Evolutionary conservation across 2,329 filamentous ascomycete species (phyloP).

Genomic region (Septoria linicola): DNA sequence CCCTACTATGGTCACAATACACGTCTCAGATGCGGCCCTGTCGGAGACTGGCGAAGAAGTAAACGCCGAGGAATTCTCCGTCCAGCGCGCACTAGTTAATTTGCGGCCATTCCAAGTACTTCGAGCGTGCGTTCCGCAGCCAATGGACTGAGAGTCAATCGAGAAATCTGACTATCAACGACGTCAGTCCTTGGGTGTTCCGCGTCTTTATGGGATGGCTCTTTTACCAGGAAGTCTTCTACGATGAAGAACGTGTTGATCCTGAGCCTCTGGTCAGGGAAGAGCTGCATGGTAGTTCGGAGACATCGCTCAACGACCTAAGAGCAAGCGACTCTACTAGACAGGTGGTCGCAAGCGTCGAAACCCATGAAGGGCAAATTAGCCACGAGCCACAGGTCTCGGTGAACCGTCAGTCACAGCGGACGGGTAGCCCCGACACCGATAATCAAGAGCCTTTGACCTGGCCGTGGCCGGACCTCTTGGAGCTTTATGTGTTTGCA

Average conservation of each 20-base stretch:
- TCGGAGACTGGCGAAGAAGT: background rate
- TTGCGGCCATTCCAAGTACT: conserved; percentile 17
- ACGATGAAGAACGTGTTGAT: conserved; percentile 1
- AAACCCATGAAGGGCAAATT: too few relatives aligned
- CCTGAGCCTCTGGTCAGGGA: too few relatives aligned
- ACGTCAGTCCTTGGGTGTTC: conserved; percentile 14
- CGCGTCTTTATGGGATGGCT: conserved; percentile 20
- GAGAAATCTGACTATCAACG: conserved; percentile 2
- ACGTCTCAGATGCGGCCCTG: too few relatives aligned
- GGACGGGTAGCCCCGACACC: background rate
- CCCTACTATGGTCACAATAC: conserved; percentile 3
- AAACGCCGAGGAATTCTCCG: background rate
- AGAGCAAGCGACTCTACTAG: too few relatives aligned
- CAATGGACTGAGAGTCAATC: conserved; percentile 8
- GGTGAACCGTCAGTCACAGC: too few relatives aligned
- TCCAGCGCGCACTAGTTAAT: conserved; percentile 17
- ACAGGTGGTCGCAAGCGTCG: too few relatives aligned
- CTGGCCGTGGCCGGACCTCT: conserved; percentile 14
- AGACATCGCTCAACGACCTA: too few relatives aligned
- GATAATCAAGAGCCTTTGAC: conserved; percentile 1
- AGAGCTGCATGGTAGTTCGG: too few relatives aligned
- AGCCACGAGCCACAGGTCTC: too few relatives aligned
- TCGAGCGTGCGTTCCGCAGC: conserved; percentile 14
- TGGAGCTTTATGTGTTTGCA: conserved; percentile 21
- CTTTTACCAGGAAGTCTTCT: conserved; percentile 15